Evolutionary conservation across 257 asterid genomes (phyloP), one percentile per base, ranked within the genome.

Genomic region (Gentiana macrophylla): DNA sequence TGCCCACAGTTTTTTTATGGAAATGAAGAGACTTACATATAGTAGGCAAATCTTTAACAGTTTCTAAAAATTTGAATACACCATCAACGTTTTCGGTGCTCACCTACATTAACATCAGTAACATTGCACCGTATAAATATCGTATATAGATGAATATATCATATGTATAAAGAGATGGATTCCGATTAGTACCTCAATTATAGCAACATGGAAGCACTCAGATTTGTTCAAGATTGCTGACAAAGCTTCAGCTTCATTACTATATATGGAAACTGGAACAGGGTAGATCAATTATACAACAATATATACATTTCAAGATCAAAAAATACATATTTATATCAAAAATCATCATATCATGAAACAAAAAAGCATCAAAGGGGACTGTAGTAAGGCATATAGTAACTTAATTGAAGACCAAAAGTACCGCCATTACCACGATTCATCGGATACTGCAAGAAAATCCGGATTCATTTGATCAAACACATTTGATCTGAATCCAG

Each of bases 121-220:
- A 24, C 24, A 24, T 24, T 24, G 24, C 24, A 24, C 24, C 24
- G 24, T 24, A 24, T 24, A 24, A 41, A 41, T 41, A 41, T 41
- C 46, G 4, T 5, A 41, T 41, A 41, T 41, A 10, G 9, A 41
- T 41, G 46, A 10, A 41, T 41, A 41, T 41, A 41, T 5, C 8
- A 7, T 0, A 41, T 5, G 46, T 5, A 4, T 10, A 41, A 41
- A 41, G 46, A 41, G 2, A 41, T 41, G 6, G 46, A 41, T 10
- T 41, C 9, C 46, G 0, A 41, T 4, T 5, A 41, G 62, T 77
- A 77, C 83, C 83, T 72, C 83, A 32, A 77, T 63, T 35, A 77
- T 77, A 52, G 83, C 83, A 62, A 74, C 75, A 62, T 77, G 83
- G 65, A 67, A 77, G 68, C 55, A 48, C 76, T 59, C 76, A 13